Conservation (phyloP, 345 rosid genomes). For the Corchorus capsularis region DNA sequence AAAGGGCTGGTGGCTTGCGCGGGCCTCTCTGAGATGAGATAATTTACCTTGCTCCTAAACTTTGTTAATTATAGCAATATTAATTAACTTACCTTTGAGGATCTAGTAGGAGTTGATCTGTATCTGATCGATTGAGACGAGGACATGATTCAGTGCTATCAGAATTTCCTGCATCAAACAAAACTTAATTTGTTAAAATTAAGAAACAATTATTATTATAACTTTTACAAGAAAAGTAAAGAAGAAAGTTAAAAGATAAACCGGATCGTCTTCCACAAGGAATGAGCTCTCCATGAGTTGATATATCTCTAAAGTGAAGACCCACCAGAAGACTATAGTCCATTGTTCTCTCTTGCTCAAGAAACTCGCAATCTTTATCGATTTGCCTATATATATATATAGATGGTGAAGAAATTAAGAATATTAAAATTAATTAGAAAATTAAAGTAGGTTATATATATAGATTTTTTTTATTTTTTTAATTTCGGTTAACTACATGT, state of each 20-base stretch:
- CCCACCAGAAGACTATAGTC: slow-evolving; percentile 95
- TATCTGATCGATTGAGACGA: slow-evolving; percentile 39
- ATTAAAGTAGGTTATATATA: no score
- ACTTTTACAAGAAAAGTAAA: neutral
- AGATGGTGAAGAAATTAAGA: neutral
- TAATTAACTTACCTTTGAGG: slow-evolving; percentile 36
- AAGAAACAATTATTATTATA: no score
- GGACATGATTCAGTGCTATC: slow-evolving; percentile 31
- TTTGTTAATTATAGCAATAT: no score
- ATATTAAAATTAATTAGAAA: no score
- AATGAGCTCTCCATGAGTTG: slow-evolving; percentile 66
- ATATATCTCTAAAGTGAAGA: slow-evolving; percentile 79
- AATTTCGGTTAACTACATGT: no score
- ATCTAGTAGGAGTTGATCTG: slow-evolving; percentile 37
- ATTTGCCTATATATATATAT: slow-evolving; percentile 54
- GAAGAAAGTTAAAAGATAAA: slow-evolving; percentile 21
- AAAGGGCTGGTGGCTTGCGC: no score
- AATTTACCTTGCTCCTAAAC: no score
- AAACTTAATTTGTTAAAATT: neutral
- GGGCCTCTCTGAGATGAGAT: no score
- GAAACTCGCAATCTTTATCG: slow-evolving; percentile 88
- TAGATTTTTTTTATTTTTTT: no score
- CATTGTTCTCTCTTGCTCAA: slow-evolving; percentile 96
- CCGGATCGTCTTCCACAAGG: slow-evolving; percentile 57
- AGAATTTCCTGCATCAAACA: slow-evolving; percentile 32